phyloP scores from a whole-genome alignment of 2,329 filamentous ascomycete genomes.

The Colletotrichum siamense region DNA sequence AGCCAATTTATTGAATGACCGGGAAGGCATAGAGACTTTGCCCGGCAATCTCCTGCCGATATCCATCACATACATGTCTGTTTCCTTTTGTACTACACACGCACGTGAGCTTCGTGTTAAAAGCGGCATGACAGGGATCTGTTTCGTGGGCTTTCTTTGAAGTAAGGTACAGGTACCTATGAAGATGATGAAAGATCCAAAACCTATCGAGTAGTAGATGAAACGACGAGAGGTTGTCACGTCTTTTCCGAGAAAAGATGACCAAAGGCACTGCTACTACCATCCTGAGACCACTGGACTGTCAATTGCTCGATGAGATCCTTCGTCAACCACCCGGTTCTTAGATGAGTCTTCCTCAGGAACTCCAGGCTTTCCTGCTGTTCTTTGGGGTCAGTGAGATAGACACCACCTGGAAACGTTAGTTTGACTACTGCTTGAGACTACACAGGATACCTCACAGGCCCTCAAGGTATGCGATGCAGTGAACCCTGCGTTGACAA shows the following conservation, averaged over 20 bases:
- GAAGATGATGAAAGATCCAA: not conserved
- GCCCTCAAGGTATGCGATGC: constrained; percentile 30
- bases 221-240: not conserved
- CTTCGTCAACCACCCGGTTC: constrained; percentile 2
- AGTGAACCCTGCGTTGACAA: constrained; percentile 29
- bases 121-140: no score
- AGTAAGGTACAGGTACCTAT: no score
- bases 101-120: no score
- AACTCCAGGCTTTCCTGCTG: not conserved
- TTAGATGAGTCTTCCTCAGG: not conserved
- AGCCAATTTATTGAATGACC: not conserved
- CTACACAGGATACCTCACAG: constrained; percentile 20
- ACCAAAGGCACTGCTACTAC: not conserved
- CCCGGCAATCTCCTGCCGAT: no score
- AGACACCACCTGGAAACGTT: not conserved
- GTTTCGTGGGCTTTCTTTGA: no score
- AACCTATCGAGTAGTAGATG: fast-evolving
- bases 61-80: no score
- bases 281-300: not conserved
- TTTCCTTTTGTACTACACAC: no score
- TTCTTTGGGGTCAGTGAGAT: not conserved
- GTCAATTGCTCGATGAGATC: not conserved
- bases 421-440: not conserved
- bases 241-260: not conserved
- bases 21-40: not conserved